phyloP scores from a whole-genome alignment of 2,329 filamentous ascomycete genomes.

The Aspergillus carbonarius region DNA sequence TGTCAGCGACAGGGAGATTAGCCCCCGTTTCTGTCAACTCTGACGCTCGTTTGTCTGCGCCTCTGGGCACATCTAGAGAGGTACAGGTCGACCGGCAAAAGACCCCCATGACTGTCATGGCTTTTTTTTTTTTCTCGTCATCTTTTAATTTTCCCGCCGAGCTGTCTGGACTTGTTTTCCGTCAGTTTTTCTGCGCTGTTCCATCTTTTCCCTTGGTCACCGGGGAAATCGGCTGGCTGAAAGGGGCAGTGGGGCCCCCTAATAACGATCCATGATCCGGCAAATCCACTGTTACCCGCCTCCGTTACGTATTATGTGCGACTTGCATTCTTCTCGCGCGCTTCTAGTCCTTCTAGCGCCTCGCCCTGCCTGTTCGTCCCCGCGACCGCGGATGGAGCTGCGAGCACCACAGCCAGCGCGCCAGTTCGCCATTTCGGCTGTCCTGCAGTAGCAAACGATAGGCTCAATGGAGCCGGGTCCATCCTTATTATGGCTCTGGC shows the following conservation, averaged over 20 bases:
- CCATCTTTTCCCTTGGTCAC: slow-evolving; percentile 15
- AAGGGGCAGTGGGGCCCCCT: slow-evolving; percentile 18
- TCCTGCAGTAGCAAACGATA: background rate
- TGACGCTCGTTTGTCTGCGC: slow-evolving; percentile 5
- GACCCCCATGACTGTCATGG: slow-evolving; percentile 1
- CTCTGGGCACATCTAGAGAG: too few relatives aligned
- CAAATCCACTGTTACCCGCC: slow-evolving; percentile 20
- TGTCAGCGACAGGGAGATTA: slow-evolving; percentile 11
- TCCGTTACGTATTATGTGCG: slow-evolving; percentile 21
- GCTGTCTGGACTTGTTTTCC: background rate
- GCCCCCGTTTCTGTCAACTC: slow-evolving; percentile 9
- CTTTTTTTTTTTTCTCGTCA: slow-evolving; percentile 4
- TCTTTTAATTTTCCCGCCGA: slow-evolving; percentile 3
- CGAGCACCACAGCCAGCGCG: slow-evolving; percentile 3
- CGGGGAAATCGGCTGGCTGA: slow-evolving; percentile 17
- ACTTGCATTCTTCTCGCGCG: slow-evolving; percentile 21
- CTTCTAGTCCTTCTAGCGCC: slow-evolving; percentile 25
- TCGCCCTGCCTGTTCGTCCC: slow-evolving; percentile 14
- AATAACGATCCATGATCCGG: slow-evolving; percentile 19
- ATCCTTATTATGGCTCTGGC: background rate
- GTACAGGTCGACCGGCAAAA: background rate
- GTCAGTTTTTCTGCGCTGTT: background rate
- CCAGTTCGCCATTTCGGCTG: slow-evolving; percentile 4
- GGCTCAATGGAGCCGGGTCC: background rate
- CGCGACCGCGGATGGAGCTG: slow-evolving; percentile 9